Conservation (phyloP, 495 filamentous ascomycete species). For the Podospora pseudocomata region DNA sequence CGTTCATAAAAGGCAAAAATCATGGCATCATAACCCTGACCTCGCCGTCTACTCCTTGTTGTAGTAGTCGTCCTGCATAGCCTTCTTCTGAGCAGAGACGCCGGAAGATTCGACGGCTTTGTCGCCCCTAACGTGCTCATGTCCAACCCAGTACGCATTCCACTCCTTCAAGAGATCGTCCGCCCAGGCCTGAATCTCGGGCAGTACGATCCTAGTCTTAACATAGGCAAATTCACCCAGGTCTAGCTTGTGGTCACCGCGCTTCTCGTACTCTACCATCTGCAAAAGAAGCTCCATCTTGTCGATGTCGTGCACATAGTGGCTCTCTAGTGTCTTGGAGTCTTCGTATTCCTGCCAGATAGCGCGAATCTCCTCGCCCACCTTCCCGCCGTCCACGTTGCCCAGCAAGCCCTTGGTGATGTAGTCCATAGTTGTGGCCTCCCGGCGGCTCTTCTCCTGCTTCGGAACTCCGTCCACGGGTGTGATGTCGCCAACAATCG, state of each 20-base stretch:
- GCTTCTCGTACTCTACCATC: constrained; percentile 94
- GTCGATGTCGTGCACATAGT: constrained; percentile 94
- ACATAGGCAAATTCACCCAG: constrained; percentile 82
- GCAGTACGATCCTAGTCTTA: constrained; percentile 62
- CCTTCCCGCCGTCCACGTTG: constrained; percentile 63
- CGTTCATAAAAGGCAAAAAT: background rate
- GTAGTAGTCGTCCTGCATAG: constrained; percentile 46
- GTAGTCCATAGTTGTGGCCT: constrained; percentile 86
- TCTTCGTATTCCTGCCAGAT: constrained; percentile 96
- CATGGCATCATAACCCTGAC: background rate
- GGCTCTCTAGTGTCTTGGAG: constrained; percentile 71
- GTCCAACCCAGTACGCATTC: constrained; percentile 63
- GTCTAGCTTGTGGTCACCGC: constrained; percentile 59
- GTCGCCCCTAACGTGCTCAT: constrained; percentile 41
- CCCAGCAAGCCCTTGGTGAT: constrained; percentile 69
- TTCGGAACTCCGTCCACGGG: constrained; percentile 71
- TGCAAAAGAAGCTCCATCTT: constrained; percentile 93
- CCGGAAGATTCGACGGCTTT: constrained; percentile 40
- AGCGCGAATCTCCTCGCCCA: constrained; percentile 63
- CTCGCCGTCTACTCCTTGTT: constrained; percentile 21
- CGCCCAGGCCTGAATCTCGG: constrained; percentile 77
- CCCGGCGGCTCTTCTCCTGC: constrained; percentile 79
- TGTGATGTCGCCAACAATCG: constrained; percentile 92
- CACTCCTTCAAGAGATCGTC: constrained; percentile 73
- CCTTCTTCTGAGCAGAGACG: constrained; percentile 31